phyloP scores from a whole-genome alignment of 176 grass and related monocot genomes.

The maize (Zea mays) region DNA sequence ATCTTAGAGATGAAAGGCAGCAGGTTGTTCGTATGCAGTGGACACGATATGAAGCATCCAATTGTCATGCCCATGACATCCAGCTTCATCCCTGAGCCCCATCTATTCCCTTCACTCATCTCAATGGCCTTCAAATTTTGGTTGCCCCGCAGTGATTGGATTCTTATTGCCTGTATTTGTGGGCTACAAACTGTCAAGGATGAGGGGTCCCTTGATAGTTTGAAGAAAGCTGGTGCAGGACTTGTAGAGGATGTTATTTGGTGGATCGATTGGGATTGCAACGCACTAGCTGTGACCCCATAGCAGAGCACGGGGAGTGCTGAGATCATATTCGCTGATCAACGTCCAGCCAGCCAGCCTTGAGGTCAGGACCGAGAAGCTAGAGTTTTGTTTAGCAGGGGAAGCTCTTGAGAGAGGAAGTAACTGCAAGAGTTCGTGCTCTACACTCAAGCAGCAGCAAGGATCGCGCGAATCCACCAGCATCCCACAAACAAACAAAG shows the following conservation, averaged over 20 bases:
- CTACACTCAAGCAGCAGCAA: conserved; percentile 20
- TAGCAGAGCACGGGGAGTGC: conserved; percentile 8
- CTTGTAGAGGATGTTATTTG: neutral
- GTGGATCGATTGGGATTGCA: neutral
- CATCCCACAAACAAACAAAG: conserved; percentile 27
- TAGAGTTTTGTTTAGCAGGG: conserved; percentile 2
- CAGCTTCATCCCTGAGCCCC: conserved; percentile 33
- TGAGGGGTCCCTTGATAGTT: conserved; percentile 11
- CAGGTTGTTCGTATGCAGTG: conserved; percentile 34
- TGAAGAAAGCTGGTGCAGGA: neutral
- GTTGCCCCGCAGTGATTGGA: neutral
- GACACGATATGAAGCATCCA: conserved; percentile 42
- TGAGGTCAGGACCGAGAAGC: neutral
- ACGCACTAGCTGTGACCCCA: neutral
- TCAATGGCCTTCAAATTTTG: neutral
- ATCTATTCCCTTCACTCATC: conserved; percentile 29
- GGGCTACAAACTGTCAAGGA: conserved; percentile 16
- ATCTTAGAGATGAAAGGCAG: conserved; percentile 70
- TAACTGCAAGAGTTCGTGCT: conserved; percentile 1
- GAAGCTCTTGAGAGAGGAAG: conserved; percentile 17
- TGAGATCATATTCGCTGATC: conserved; percentile 14
- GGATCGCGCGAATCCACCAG: conserved; percentile 30
- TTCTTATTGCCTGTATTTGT: neutral
- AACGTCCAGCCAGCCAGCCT: neutral
- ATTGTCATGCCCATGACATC: conserved; percentile 53